phyloP scores from a whole-genome alignment of 768 basidiomycete genomes.

The Lactarius deliciosus region DNA sequence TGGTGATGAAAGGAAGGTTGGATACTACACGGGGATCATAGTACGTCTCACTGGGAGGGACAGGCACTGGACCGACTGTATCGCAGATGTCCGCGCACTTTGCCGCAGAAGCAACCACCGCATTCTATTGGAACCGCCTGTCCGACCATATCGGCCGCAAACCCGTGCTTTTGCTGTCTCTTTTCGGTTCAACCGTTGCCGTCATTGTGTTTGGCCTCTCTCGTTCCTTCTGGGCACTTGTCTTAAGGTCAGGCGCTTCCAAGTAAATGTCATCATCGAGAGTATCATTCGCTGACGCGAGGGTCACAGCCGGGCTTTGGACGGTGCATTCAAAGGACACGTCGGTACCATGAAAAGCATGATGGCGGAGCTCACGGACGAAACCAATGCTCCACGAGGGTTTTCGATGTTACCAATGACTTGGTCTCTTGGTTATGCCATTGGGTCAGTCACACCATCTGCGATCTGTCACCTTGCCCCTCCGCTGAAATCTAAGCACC shows the following conservation, averaged over 20 bases:
- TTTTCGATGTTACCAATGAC: not conserved
- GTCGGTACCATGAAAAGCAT: not conserved
- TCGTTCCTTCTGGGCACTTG: not conserved
- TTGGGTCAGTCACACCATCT: slow-evolving; percentile 17
- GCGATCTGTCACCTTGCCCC: not conserved
- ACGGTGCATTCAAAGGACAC: not conserved
- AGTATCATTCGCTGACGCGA: not conserved
- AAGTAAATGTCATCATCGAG: not conserved
- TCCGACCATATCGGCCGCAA: not conserved
- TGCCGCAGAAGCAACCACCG: not conserved
- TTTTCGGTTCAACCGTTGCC: not conserved
- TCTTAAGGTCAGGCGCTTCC: not conserved
- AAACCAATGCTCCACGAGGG: not conserved
- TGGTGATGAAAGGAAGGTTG: not conserved
- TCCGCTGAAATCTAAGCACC: not conserved
- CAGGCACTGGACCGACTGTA: not conserved
- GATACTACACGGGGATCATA: not conserved
- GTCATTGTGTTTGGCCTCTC: not conserved
- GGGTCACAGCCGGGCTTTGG: not conserved
- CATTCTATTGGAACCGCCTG: not conserved
- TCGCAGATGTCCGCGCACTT: not conserved
- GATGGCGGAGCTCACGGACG: not conserved
- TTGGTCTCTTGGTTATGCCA: not conserved
- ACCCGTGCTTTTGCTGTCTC: not conserved
- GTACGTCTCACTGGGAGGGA: not conserved